A percentile compares a stretch with the other conserved stretches of the same genome.
phyloP scores from a whole-genome alignment of 257 asterid genomes.

The Scutellaria galericulata region DNA sequence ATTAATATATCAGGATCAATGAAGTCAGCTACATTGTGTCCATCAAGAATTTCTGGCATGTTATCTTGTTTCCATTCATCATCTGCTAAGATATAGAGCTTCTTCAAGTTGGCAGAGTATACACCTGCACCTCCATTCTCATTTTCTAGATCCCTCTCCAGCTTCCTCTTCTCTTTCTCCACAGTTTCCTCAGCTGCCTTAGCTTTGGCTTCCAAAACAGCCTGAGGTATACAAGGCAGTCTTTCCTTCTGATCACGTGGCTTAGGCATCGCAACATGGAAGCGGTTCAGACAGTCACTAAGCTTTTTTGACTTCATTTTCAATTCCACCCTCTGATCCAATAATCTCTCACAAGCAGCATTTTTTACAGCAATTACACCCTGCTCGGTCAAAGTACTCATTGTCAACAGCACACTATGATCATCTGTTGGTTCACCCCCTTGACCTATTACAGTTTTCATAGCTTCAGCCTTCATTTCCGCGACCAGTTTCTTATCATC shows the following conservation, averaged over 20 bases:
- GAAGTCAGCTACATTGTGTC: conserved; percentile 93
- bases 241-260: conserved; percentile 91
- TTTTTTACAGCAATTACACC: conserved; percentile 92
- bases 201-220: conserved; percentile 78
- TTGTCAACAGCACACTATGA: conserved; percentile 72
- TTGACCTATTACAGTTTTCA: conserved; percentile 85
- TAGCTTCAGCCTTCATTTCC: conserved; percentile 94
- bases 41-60: conserved; percentile 88
- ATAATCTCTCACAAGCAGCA: conserved; percentile 89
- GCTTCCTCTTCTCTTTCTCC: conserved; percentile 68
- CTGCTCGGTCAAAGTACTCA: conserved; percentile 91
- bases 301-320: conserved; percentile 93
- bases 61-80: conserved; percentile 92
- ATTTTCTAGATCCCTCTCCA: conserved; percentile 87
- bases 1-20: conserved; percentile 85
- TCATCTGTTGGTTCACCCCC: conserved; percentile 84
- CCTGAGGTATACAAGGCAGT: conserved; percentile 80
- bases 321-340: conserved; percentile 89
- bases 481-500: conserved; percentile 81
- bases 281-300: conserved; percentile 85
- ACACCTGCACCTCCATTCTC: conserved; percentile 99
- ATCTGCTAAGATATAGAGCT: conserved; percentile 75
- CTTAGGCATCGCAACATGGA: conserved; percentile 92
- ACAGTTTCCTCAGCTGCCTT: conserved; percentile 61
- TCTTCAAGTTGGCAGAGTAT: conserved; percentile 92